Percentiles rank a stretch among this genome's conserved stretches.
Evolutionary conservation across 2,329 filamentous ascomycete species (phyloP).

Genomic region (Cryphonectria japonica): DNA sequence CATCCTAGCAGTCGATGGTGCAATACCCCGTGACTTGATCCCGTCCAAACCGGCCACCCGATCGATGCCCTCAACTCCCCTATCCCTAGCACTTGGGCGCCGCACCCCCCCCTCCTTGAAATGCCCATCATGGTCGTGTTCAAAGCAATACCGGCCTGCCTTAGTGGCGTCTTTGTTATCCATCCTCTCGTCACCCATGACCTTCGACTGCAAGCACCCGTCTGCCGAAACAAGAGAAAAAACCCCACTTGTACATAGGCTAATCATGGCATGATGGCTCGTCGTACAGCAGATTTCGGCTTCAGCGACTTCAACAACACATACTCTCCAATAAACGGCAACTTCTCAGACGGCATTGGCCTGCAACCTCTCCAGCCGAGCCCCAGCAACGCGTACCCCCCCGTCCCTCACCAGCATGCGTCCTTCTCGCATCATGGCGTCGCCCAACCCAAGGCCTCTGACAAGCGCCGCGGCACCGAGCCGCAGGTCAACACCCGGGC

Average conservation of each 20-base stretch:
- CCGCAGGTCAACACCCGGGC: constrained; percentile 47
- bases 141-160: constrained; percentile 2
- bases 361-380: constrained; percentile 57
- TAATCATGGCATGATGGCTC: constrained; percentile 52
- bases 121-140: constrained; percentile 23
- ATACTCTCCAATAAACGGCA: constrained; percentile 55
- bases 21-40: constrained; percentile 62
- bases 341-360: constrained; percentile 47
- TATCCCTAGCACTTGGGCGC: neutral
- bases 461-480: constrained; percentile 52
- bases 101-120: constrained; percentile 19
- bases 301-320: constrained; percentile 58
- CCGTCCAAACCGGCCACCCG: constrained; percentile 23
- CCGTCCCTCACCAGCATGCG: constrained; percentile 41
- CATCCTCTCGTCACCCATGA: constrained; percentile 9
- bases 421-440: constrained; percentile 35
- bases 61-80: constrained; percentile 18
- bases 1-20: constrained; percentile 58
- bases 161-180: constrained; percentile 19
- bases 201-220: neutral
- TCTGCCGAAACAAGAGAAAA: neutral
- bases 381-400: constrained; percentile 51
- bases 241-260: constrained; percentile 33
- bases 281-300: constrained; percentile 56
- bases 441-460: constrained; percentile 38